phyloP scores from a whole-genome alignment of 768 basidiomycete genomes.

The Chalciporus piperatus region DNA sequence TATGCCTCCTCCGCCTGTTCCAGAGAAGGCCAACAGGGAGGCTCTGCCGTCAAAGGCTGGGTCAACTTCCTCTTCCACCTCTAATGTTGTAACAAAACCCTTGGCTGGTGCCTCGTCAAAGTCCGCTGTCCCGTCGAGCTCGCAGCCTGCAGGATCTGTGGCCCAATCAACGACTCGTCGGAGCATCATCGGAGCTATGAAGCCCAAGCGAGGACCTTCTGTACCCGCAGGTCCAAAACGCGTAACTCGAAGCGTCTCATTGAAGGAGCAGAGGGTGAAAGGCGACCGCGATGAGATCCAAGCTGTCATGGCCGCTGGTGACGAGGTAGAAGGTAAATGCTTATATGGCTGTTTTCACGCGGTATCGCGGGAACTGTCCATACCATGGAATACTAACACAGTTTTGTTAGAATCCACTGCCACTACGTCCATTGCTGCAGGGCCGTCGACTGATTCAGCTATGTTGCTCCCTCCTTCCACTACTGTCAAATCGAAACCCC shows the following conservation, averaged over 20 bases:
- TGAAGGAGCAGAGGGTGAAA: constrained; percentile 20
- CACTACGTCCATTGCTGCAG: not conserved
- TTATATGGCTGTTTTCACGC: not conserved
- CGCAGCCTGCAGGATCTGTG: not conserved
- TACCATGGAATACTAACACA: constrained; percentile 1
- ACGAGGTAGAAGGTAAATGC: constrained; percentile 2
- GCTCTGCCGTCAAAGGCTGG: not conserved
- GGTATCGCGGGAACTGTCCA: not conserved
- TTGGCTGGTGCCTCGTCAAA: not conserved
- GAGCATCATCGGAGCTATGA: constrained; percentile 11
- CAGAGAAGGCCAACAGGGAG: not conserved
- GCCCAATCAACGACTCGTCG: not conserved
- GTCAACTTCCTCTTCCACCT: not conserved
- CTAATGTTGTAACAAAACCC: not conserved
- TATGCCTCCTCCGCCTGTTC: constrained; percentile 5
- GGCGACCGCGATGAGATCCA: not conserved
- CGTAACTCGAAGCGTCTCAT: constrained; percentile 28
- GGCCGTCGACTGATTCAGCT: not conserved
- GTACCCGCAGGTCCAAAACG: constrained; percentile 15
- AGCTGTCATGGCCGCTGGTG: not conserved
- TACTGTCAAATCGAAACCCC: constrained; percentile 1
- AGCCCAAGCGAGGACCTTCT: constrained; percentile 14
- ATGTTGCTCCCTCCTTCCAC: constrained; percentile 4
- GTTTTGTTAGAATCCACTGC: constrained; percentile 1
- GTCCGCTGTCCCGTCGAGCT: not conserved